Base-by-base conservation (phyloP, 805 yeast species). In the Cyberlindnera galapagoensis region DNA sequence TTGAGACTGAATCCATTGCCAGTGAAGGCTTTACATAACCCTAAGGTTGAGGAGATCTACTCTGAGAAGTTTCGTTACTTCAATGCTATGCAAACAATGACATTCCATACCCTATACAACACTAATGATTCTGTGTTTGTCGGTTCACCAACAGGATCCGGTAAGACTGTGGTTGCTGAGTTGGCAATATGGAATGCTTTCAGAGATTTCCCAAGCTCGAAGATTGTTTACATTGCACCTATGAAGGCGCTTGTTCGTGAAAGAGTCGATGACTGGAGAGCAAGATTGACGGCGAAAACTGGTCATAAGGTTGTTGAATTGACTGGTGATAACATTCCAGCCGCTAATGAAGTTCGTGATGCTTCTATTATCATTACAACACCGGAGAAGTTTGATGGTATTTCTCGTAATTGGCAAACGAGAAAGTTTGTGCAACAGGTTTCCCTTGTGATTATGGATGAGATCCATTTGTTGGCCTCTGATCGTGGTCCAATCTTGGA, bases 11-110 rank as follows among this genome's bases (percentile, higher is more conserved):
- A 87, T 38, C 98, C 98, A 1, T 64, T 92, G 20, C 97, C 97
- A 1, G 63, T 79, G 0, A 58, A 80, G 0, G 97, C 97, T 0
- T 62, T 90, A 20, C 83, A 86, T 35, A 68, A 87, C 51, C 59
- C 68, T 1, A 62, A 66, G 11, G 57, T 85, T 27, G 95, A 88
- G 52, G 51, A 63, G 5, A 76, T 88, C 25, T 92, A 92, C 53
- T 60, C 66, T 4, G 37, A 55, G 6, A 75, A 69, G 44, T 92
- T 92, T 64, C 72, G 73, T 35, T 90, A 83, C 58, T 92, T 92
- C 69, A 92, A 92, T 53, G 97, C 98, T 4, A 88, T 92, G 96
- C 98, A 92, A 59, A 90, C 97, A 0, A 90, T 90, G 97, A 73
- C 81, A 0, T 92, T 92, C 61, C 95, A 88, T 52, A 74, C 95